A percentile compares a stretch with the other conserved stretches of the same genome.
Evolutionary conservation across 169 alveolate genomes (phyloP).

Genomic region (Amoebophrya sp.): DNA sequence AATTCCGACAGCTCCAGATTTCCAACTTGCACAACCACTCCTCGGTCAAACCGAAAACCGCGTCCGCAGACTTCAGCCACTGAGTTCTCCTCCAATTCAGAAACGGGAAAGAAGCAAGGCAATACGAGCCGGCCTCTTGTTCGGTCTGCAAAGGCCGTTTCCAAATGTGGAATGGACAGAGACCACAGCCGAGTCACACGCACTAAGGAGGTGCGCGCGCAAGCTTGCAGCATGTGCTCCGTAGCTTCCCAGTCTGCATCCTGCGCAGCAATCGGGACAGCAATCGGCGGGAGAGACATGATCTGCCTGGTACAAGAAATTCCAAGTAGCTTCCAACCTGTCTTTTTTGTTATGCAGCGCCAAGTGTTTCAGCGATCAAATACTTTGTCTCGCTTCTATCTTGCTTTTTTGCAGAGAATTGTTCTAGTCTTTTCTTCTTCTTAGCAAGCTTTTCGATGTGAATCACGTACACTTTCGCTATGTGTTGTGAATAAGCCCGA

Average conservation of each 20-base stretch:
- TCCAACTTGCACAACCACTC: not conserved
- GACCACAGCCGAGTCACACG: not conserved
- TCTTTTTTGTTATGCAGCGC: too few relatives aligned
- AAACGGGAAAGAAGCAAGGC: not conserved
- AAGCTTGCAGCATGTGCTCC: not conserved
- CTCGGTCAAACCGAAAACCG: not conserved
- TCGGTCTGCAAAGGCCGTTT: not conserved
- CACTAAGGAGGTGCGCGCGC: not conserved
- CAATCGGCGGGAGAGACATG: too few relatives aligned
- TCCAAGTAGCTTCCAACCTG: too few relatives aligned
- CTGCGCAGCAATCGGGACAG: not conserved
- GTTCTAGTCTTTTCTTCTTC: too few relatives aligned
- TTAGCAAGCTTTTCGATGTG: too few relatives aligned
- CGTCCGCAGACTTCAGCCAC: not conserved
- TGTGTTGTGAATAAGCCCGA: too few relatives aligned
- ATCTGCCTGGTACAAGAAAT: too few relatives aligned
- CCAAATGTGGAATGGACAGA: not conserved
- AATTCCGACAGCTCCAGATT: too few relatives aligned
- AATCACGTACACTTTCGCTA: too few relatives aligned
- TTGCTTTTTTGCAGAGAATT: too few relatives aligned
- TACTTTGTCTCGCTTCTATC: too few relatives aligned
- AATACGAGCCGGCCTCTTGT: not conserved
- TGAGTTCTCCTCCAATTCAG: not conserved
- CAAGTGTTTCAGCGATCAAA: too few relatives aligned
- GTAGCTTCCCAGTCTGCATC: not conserved